A percentile compares a stretch with the other conserved stretches of the same genome.
These are phyloP conservation scores for Serendipita sp. DNA, from an alignment of 768 basidiomycete species.

Conservation along the genomic window DNA sequence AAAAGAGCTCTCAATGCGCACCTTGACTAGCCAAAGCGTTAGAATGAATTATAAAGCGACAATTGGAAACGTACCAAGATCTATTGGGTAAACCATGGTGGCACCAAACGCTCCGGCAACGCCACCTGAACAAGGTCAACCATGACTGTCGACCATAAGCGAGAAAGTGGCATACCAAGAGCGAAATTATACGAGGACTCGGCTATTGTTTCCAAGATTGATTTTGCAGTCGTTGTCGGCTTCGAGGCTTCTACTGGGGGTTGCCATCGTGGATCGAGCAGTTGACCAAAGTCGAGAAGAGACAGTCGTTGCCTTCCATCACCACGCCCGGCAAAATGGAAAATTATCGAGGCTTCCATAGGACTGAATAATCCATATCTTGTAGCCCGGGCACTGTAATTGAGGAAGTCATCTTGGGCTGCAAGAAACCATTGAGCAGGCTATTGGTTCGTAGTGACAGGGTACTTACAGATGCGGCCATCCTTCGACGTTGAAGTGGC, in stretches of 20 bases:
- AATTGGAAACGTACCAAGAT: slow-evolving; percentile 51
- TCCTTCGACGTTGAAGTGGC: slow-evolving; percentile 84
- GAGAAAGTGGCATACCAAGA: slow-evolving; percentile 38
- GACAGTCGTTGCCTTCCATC: slow-evolving; percentile 53
- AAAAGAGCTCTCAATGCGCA: slow-evolving; percentile 21
- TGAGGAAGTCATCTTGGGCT: slow-evolving; percentile 88
- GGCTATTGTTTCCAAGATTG: slow-evolving; percentile 39
- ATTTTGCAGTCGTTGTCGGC: slow-evolving; percentile 19
- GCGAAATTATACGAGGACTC: slow-evolving; percentile 76
- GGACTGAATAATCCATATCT: slow-evolving; percentile 93
- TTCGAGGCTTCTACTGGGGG: slow-evolving; percentile 38
- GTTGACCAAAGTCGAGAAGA: slow-evolving; percentile 78
- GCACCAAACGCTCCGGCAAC: slow-evolving; percentile 89
- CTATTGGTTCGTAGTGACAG: not conserved
- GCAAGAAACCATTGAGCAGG: not conserved
- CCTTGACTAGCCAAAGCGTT: slow-evolving; percentile 43
- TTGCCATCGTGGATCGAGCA: slow-evolving; percentile 81
- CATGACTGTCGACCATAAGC: not conserved
- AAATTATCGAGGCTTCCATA: slow-evolving; percentile 96
- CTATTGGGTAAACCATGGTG: slow-evolving; percentile 96
- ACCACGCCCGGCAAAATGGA: slow-evolving; percentile 91
- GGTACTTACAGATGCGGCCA: slow-evolving; percentile 49
- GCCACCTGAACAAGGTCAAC: slow-evolving; percentile 21
- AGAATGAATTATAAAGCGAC: slow-evolving; percentile 10
- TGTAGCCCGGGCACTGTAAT: slow-evolving; percentile 70